Conservation (phyloP, 371 early-diverging fungal genomes). For the Rhizopus delemar region DNA sequence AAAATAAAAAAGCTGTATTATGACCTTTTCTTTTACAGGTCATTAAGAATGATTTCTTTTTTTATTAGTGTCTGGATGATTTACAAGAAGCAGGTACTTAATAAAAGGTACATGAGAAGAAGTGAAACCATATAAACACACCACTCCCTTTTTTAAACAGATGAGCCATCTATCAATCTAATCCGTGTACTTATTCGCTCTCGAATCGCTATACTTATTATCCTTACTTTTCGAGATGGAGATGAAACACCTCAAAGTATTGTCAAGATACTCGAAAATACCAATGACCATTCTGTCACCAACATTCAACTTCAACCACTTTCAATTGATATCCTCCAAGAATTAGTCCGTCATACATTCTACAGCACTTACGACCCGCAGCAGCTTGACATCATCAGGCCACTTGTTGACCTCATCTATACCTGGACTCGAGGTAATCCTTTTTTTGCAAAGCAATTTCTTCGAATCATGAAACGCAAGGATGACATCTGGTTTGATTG, state of each 20-base stretch:
- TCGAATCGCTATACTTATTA: constrained; percentile 39
- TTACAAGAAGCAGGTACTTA: constrained; percentile 46
- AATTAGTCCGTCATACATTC: constrained; percentile 38
- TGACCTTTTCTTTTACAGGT: constrained; percentile 2
- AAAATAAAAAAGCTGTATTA: neutral
- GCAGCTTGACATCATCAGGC: constrained; percentile 14
- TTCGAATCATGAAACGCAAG: constrained; percentile 44
- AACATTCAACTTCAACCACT: constrained; percentile 34
- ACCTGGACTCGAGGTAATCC: constrained; percentile 49
- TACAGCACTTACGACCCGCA: constrained; percentile 28
- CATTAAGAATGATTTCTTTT: neutral
- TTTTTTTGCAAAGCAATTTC: constrained; percentile 45
- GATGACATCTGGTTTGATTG: constrained; percentile 51
- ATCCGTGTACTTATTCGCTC: constrained; percentile 38
- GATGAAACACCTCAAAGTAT: constrained; percentile 30
- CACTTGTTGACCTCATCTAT: constrained; percentile 34
- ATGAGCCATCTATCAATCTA: constrained; percentile 45
- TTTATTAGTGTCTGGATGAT: constrained; percentile 48
- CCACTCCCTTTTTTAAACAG: constrained; percentile 17
- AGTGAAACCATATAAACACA: neutral
- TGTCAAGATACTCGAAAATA: constrained; percentile 17
- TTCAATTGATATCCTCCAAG: constrained; percentile 23
- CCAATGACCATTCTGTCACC: constrained; percentile 8
- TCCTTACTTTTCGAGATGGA: constrained; percentile 45
- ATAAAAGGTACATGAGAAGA: neutral